phyloP scores from a whole-genome alignment of 2,329 filamentous ascomycete genomes.

The Fusarium sp. region DNA sequence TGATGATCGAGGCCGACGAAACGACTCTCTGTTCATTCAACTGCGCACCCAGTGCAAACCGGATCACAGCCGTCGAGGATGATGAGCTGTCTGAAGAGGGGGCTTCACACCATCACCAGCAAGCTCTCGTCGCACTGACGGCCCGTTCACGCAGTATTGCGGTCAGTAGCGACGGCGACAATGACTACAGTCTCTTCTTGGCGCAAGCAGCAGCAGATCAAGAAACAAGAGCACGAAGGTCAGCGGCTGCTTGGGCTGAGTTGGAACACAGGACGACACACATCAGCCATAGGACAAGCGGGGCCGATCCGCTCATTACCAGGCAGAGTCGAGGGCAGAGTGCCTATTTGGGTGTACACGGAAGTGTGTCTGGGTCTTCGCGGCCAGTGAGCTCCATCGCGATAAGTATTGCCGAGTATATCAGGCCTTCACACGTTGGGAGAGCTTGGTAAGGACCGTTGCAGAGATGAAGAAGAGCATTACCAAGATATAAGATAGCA shows the following conservation, averaged over 20 bases:
- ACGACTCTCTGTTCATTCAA: constrained; percentile 40
- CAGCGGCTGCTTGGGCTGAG: constrained; percentile 35
- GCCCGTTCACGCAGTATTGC: constrained; percentile 14
- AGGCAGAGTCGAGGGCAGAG: constrained; percentile 22
- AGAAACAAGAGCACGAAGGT: constrained; percentile 15
- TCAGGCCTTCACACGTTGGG: constrained; percentile 21
- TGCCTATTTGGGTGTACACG: constrained; percentile 20
- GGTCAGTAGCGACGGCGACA: constrained; percentile 13
- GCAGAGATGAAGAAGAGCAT: background rate
- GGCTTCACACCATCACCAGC: constrained; percentile 21
- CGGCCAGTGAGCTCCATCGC: constrained; percentile 27
- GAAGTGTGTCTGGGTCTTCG: constrained; percentile 17
- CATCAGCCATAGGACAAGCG: constrained; percentile 16
- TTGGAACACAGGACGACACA: constrained; percentile 20
- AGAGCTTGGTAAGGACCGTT: constrained; percentile 13
- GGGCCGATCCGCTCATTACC: constrained; percentile 13
- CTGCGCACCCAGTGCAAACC: background rate
- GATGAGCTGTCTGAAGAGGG: constrained; percentile 25
- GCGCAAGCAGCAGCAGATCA: constrained; percentile 25
- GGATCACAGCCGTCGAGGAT: background rate
- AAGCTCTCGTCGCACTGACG: constrained; percentile 31
- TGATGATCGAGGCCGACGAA: constrained; percentile 36
- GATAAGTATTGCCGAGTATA: constrained; percentile 32
- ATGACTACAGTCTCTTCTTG: constrained; percentile 43
- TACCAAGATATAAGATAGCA: background rate